Percentiles rank a stretch among this genome's conserved stretches.
phyloP scores from a whole-genome alignment of 139 green algal species.

The Protoeuglena noctilucae region DNA sequence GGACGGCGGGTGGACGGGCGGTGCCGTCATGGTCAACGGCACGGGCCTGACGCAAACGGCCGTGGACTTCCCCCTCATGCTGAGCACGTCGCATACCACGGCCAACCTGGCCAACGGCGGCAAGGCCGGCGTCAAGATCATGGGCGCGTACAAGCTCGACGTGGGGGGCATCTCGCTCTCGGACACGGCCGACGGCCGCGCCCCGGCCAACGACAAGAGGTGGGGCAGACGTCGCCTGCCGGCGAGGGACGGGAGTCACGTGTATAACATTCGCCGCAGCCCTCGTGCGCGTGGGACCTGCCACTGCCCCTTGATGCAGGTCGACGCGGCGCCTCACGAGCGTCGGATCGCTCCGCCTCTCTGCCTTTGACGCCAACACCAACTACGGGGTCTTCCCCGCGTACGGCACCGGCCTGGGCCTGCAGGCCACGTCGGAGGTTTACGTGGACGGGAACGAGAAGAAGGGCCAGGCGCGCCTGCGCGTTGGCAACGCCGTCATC shows the following conservation, averaged over 20 bases:
- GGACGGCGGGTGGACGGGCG: not conserved
- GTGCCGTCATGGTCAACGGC: constrained; percentile 4
- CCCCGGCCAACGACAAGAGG: not conserved
- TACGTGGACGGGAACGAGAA: constrained; percentile 8
- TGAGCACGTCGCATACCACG: not conserved
- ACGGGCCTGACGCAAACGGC: not conserved
- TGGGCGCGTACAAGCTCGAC: constrained; percentile 2
- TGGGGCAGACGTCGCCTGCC: too few relatives aligned
- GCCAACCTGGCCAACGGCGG: not conserved
- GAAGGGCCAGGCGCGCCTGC: not conserved
- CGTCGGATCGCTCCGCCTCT: constrained; percentile 1
- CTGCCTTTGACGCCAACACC: not conserved
- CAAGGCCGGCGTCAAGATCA: not conserved
- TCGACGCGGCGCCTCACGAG: constrained; percentile 1
- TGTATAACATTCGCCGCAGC: too few relatives aligned
- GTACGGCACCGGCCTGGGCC: constrained; percentile 3
- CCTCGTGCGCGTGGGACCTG: too few relatives aligned
- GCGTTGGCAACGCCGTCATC: constrained; percentile 5
- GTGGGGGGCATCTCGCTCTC: constrained; percentile 5
- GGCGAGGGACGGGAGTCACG: too few relatives aligned
- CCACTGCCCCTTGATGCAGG: too few relatives aligned
- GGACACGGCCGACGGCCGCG: not conserved
- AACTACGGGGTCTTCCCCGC: not conserved
- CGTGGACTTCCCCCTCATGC: not conserved
- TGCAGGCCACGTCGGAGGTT: not conserved